A percentile compares a stretch with the other conserved stretches of the same genome.
Evolutionary conservation across 352 stramenopile genomes (phyloP).

Genomic region (Phytophthora rubi): DNA sequence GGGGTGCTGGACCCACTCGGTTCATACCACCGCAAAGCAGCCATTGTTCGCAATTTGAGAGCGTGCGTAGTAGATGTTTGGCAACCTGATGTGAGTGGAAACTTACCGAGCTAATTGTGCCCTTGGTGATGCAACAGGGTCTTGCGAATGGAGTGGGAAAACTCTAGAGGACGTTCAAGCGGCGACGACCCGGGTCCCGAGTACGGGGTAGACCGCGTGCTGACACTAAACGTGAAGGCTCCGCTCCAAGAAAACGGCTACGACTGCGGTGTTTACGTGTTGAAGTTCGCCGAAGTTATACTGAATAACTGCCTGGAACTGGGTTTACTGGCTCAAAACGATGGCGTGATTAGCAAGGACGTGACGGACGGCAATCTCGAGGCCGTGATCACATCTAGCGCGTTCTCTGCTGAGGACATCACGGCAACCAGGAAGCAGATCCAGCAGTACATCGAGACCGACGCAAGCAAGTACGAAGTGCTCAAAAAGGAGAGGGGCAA

Average conservation of each 20-base stretch:
- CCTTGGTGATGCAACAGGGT: constrained; percentile 37
- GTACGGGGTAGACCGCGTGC: constrained; percentile 49
- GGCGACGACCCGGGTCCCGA: constrained; percentile 18
- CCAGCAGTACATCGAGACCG: constrained; percentile 40
- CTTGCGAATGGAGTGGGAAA: constrained; percentile 62
- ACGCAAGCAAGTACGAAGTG: constrained; percentile 37
- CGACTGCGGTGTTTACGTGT: constrained; percentile 72
- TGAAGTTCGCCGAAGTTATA: constrained; percentile 70
- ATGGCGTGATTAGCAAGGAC: constrained; percentile 44
- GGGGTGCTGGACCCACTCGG: constrained; percentile 76
- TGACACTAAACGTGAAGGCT: constrained; percentile 42
- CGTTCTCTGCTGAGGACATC: constrained; percentile 55
- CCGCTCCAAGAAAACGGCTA: constrained; percentile 70
- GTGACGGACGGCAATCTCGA: constrained; percentile 52
- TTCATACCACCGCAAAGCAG: constrained; percentile 64
- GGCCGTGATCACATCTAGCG: constrained; percentile 42
- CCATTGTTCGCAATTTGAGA: constrained; percentile 65
- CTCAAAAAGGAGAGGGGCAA: constrained; percentile 31
- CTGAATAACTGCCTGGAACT: constrained; percentile 47
- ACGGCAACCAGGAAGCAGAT: constrained; percentile 40
- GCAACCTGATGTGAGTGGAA: background rate
- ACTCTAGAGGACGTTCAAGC: constrained; percentile 19
- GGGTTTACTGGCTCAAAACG: constrained; percentile 25
- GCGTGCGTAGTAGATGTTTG: constrained; percentile 40
- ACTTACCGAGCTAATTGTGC: background rate